These are phyloP conservation scores for Pleurotus salmoneostramineus DNA, from an alignment of 768 basidiomycete species.

Conservation along the genomic window DNA sequence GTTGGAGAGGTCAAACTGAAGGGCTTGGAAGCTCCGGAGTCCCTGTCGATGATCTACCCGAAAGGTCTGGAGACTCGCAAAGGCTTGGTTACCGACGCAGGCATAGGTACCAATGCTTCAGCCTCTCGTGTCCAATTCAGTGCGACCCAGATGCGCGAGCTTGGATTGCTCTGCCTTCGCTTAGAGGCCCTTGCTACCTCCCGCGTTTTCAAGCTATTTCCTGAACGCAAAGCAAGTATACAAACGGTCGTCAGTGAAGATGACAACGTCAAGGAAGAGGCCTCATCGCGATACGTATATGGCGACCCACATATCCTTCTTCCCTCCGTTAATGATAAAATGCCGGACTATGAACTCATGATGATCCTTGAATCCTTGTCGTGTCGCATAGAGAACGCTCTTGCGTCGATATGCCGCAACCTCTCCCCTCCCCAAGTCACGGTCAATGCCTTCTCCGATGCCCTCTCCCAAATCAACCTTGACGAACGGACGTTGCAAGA, in stretches of 20 bases:
- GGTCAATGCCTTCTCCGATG: slow-evolving; percentile 27
- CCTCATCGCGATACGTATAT: slow-evolving; percentile 35
- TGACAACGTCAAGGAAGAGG: slow-evolving; percentile 21
- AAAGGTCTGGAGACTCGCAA: slow-evolving; percentile 66
- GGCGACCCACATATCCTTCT: slow-evolving; percentile 62
- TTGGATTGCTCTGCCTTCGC: slow-evolving; percentile 72
- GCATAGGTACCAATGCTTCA: slow-evolving; percentile 28
- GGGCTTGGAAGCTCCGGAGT: slow-evolving; percentile 89
- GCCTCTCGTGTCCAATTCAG: slow-evolving; percentile 60
- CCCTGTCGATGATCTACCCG: slow-evolving; percentile 83
- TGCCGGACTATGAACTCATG: slow-evolving; percentile 70
- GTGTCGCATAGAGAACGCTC: slow-evolving; percentile 72
- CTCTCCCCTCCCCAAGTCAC: slow-evolving; percentile 18
- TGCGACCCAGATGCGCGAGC: slow-evolving; percentile 68
- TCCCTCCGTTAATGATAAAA: slow-evolving; percentile 65
- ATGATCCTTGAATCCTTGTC: slow-evolving; percentile 74
- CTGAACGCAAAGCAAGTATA: slow-evolving; percentile 43
- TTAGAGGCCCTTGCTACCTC: slow-evolving; percentile 71
- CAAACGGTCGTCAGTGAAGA: slow-evolving; percentile 16
- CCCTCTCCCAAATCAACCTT: slow-evolving; percentile 33
- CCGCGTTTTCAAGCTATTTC: slow-evolving; percentile 50
- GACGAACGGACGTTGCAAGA: slow-evolving; percentile 47
- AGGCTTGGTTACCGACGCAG: slow-evolving; percentile 37
- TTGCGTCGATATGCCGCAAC: slow-evolving; percentile 31
- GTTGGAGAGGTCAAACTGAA: slow-evolving; percentile 92